Percentiles rank a stretch among this genome's conserved stretches.
Evolutionary conservation across 345 rosid genomes (phyloP).

Genomic region (Eucalyptus coolabah): DNA sequence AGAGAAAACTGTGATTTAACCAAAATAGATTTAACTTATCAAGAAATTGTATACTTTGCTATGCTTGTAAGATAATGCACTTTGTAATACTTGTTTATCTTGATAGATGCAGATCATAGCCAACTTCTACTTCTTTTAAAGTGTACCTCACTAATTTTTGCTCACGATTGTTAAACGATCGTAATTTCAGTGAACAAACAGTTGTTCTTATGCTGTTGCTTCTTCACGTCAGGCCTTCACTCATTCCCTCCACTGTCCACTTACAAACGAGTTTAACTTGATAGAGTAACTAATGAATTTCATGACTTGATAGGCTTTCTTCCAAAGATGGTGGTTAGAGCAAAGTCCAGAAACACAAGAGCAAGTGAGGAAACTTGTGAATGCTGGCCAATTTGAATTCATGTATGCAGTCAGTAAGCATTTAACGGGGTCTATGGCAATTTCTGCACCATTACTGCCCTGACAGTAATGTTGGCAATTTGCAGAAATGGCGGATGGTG

Average conservation of each 20-base stretch:
- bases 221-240: background rate
- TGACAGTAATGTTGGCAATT: background rate
- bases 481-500: constrained; percentile 94
- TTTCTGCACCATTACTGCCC: background rate
- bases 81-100: background rate
- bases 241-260: background rate
- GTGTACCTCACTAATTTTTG: background rate
- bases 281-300: background rate
- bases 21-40: background rate
- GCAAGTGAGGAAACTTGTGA: constrained; percentile 49
- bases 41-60: background rate
- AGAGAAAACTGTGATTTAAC: background rate
- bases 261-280: background rate
- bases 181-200: background rate
- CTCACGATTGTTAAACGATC: background rate
- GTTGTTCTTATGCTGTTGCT: background rate
- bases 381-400: constrained; percentile 63
- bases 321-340: constrained; percentile 72
- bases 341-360: constrained; percentile 53
- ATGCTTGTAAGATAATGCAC: background rate
- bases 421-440: background rate
- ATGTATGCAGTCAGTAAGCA: constrained; percentile 32
- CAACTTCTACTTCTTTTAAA: background rate
- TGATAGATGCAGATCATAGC: background rate
- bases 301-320: constrained; percentile 45